Evolutionary conservation across 1,284 basidiomycete species (phyloP), one percentile per base, ranked within the genome.

Genomic region (Xerocomus amazonicus): DNA sequence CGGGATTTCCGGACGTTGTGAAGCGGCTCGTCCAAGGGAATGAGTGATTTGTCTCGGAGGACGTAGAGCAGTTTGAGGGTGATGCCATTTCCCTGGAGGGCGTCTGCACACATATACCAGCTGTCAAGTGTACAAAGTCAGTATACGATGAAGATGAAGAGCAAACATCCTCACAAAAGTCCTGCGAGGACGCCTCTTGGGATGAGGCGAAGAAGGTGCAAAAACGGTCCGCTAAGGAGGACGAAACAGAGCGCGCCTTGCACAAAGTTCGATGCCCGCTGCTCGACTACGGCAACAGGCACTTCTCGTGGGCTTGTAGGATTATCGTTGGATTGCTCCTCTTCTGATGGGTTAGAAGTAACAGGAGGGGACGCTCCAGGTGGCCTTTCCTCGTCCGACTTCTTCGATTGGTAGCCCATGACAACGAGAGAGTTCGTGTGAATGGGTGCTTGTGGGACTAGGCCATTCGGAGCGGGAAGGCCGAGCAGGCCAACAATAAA

Each of bases 401-500:
- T 71, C 53, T 75, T 82, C 32, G 56, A 43, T 3, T 70, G 67
- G 13, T 60, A 70, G 2, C 86, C 83, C 78, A 91, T 85, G 35
- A 96, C 78, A 14, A 90, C 75, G 0, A 99, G 80, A 7, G 92
- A 89, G 12, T 83, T 81, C 0, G 95, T 97, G 61, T 97, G 94
- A 23, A 97, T 90, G 0, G 95, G 96, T 1, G 96, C 95, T 70
- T 98, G 96, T 0, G 95, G 95, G 43, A 99, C 97, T 19, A 96
- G 78, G 4, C 94, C 95, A 61, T 98, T 97, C 0, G 95, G 95
- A 0, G 95, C 94, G 0, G 95, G 94, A 4, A 97, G 65, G 14
- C 95, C 95, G 3, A 99, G 76, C 16, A 98, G 73, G 0, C 93
- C 95, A 4, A 94, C 87, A 43, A 97, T 81, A 60, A 98, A 90